These are phyloP conservation scores for Cornus controversa DNA, from an alignment of 148 eudicot genomes.

Conservation along the genomic window DNA sequence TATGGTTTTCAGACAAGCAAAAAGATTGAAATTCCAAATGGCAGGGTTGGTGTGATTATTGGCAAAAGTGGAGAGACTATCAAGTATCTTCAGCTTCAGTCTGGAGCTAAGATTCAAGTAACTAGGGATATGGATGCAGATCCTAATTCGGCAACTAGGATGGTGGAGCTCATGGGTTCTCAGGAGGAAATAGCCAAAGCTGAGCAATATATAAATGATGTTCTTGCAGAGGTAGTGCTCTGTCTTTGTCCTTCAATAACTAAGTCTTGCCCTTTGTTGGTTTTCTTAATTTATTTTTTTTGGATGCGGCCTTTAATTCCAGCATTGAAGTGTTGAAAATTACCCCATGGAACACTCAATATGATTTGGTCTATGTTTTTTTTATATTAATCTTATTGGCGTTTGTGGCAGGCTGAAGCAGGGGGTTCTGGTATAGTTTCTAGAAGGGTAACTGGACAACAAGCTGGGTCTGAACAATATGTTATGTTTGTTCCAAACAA, in stretches of 20 bases:
- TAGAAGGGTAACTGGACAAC: slow-evolving; percentile 49
- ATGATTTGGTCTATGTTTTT: not conserved
- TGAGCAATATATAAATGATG: slow-evolving; percentile 76
- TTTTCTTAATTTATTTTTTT: not conserved
- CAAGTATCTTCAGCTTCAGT: slow-evolving; percentile 79
- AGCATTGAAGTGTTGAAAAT: not conserved
- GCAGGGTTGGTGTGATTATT: slow-evolving; percentile 93
- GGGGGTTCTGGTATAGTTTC: slow-evolving; percentile 80
- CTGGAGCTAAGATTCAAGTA: slow-evolving; percentile 96
- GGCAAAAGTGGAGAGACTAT: slow-evolving; percentile 97
- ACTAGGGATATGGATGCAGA: slow-evolving; percentile 92
- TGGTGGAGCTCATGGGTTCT: slow-evolving; percentile 79
- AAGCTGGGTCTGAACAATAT: slow-evolving; percentile 56
- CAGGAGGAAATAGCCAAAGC: slow-evolving; percentile 81
- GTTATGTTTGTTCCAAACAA: slow-evolving; percentile 70
- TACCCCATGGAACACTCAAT: too few relatives aligned
- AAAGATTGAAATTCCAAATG: slow-evolving; percentile 86
- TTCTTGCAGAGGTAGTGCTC: slow-evolving; percentile 76
- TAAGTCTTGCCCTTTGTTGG: not conserved
- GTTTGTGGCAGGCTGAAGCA: slow-evolving; percentile 61
- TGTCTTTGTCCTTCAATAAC: not conserved
- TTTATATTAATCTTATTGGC: not conserved
- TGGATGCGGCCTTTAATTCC: not conserved
- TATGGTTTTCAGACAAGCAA: slow-evolving; percentile 64
- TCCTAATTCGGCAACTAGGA: slow-evolving; percentile 53